These are phyloP conservation scores for Trypanosoma avium DNA, from an alignment of 208 protist genomes.

Conservation along the genomic window DNA sequence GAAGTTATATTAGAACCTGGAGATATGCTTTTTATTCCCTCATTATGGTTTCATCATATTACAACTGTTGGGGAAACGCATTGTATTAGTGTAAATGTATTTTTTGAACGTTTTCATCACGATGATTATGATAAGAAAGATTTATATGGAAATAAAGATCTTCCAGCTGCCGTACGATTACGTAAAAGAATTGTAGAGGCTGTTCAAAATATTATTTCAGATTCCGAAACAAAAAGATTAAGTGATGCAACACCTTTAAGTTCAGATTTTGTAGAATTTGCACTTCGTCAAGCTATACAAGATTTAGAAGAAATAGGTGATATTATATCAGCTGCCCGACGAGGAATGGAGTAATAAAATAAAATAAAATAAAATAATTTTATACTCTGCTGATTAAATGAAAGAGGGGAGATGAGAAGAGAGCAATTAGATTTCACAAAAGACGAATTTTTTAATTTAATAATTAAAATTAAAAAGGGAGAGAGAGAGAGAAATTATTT, in stretches of 20 bases:
- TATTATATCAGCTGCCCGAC: conserved; percentile 28
- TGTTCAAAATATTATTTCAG: conserved; percentile 27
- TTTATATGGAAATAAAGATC: conserved; percentile 90
- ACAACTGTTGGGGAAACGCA: conserved; percentile 59
- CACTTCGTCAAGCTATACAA: conserved; percentile 78
- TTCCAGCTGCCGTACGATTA: conserved; percentile 51
- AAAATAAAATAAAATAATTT: conserved; percentile 7
- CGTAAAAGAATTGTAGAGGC: conserved; percentile 38
- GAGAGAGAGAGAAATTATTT: too few relatives aligned
- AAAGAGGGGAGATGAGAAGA: neutral
- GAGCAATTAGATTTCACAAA: too few relatives aligned
- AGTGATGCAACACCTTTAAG: conserved; percentile 27
- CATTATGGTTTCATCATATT: conserved; percentile 93
- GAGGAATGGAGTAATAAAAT: neutral
- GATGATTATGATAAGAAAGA: conserved; percentile 83
- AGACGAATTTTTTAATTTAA: too few relatives aligned
- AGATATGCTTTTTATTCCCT: conserved; percentile 93
- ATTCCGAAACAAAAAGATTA: conserved; percentile 6
- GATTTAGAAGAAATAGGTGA: conserved; percentile 62
- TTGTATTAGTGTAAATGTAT: conserved; percentile 88
- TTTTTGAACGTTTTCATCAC: conserved; percentile 72
- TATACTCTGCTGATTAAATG: too few relatives aligned
- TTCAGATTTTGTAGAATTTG: conserved; percentile 69
- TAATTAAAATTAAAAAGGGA: too few relatives aligned
- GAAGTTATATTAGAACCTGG: conserved; percentile 84